Evolutionary conservation across 345 rosid genomes (phyloP).

Genomic region (Limnanthes douglasii): DNA sequence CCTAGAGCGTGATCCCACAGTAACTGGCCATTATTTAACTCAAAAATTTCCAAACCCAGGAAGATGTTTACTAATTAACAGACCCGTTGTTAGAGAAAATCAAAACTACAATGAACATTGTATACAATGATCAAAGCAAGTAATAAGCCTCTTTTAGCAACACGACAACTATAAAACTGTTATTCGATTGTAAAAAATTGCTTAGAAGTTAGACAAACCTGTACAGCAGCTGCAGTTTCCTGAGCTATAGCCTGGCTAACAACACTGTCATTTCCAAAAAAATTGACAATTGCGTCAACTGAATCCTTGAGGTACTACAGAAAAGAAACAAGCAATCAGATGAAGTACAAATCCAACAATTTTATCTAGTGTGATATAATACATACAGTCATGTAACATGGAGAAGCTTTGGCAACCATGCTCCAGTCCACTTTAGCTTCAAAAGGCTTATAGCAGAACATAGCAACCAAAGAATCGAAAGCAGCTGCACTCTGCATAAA

Average conservation of each 20-base stretch:
- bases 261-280: constrained; percentile 68
- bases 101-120: too few relatives aligned
- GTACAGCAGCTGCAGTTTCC: constrained; percentile 97
- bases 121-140: neutral
- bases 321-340: neutral
- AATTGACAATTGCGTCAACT: constrained; percentile 52
- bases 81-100: too few relatives aligned
- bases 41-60: too few relatives aligned
- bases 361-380: constrained; percentile 8
- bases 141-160: constrained; percentile 2
- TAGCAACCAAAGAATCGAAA: constrained; percentile 56
- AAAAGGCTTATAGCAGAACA: constrained; percentile 86
- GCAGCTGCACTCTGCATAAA: constrained; percentile 77
- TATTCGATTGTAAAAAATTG: too few relatives aligned
- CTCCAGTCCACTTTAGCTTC: constrained; percentile 97
- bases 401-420: constrained; percentile 87
- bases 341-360: constrained; percentile 3
- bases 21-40: too few relatives aligned
- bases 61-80: too few relatives aligned
- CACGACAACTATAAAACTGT: constrained; percentile 7
- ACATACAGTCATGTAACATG: constrained; percentile 88
- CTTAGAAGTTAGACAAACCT: constrained; percentile 72
- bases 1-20: too few relatives aligned
- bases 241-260: constrained; percentile 84
- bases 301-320: constrained; percentile 87